Evolutionary conservation across 208 protist genomes (phyloP).

Genomic region (Vickermania ingenoplastis): DNA sequence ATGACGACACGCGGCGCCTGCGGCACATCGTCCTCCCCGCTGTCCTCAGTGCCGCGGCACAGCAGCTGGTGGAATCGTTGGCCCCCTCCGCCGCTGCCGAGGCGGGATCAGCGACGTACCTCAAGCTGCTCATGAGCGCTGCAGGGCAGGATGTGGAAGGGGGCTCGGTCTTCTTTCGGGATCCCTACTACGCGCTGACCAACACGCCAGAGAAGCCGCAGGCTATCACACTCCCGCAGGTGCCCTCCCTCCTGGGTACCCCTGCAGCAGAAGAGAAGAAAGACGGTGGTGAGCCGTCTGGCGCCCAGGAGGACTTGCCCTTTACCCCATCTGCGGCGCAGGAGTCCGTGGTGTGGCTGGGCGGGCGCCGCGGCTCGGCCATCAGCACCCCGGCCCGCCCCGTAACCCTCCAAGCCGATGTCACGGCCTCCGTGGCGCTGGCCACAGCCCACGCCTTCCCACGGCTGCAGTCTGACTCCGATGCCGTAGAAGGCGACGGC

Average conservation of each 20-base stretch:
- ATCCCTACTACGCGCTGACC: slow-evolving; percentile 27
- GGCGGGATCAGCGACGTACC: neutral
- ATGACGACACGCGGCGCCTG: slow-evolving; percentile 12
- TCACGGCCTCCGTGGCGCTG: neutral
- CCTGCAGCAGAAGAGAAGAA: neutral
- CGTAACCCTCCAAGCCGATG: neutral
- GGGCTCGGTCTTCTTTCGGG: slow-evolving; percentile 28
- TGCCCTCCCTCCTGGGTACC: neutral
- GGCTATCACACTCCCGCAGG: neutral
- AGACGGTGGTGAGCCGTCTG: neutral
- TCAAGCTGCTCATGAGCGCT: neutral
- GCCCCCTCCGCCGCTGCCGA: neutral
- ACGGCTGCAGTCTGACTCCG: neutral
- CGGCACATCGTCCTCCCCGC: slow-evolving; percentile 7
- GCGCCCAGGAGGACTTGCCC: neutral
- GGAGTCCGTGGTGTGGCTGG: neutral
- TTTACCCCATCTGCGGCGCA: neutral
- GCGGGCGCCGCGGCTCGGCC: neutral
- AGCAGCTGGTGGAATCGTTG: neutral
- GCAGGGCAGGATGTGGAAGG: neutral
- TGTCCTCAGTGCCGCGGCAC: neutral
- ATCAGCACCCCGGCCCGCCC: neutral
- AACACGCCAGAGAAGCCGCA: slow-evolving; percentile 4
- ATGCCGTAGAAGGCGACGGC: neutral
- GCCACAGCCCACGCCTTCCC: neutral